A percentile compares a stretch with the other conserved stretches of the same genome.
Conservation (phyloP, 306 rosid species). For the Cucumis melo region DNA sequence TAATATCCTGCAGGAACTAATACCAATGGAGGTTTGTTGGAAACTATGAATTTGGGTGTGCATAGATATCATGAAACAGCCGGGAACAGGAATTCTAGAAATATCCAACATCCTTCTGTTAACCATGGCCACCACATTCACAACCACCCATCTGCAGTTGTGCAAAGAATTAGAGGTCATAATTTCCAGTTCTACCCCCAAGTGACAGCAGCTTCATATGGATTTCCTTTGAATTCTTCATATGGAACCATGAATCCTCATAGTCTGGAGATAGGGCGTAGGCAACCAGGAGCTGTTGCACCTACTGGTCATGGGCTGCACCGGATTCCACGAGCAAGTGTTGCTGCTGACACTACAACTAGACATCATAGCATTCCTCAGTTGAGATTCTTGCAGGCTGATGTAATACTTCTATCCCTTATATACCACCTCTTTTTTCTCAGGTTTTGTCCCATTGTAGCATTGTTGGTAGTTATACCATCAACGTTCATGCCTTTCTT, state of each 20-base stretch:
- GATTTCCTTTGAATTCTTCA: constrained; percentile 50
- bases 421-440: neutral
- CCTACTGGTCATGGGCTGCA: constrained; percentile 44
- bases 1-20: constrained; percentile 2
- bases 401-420: constrained; percentile 37
- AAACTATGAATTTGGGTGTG: constrained; percentile 37
- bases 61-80: constrained; percentile 63
- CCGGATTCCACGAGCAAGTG: constrained; percentile 44
- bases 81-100: constrained; percentile 33
- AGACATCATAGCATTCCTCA: constrained; percentile 53
- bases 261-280: constrained; percentile 46
- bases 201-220: constrained; percentile 37
- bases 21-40: constrained; percentile 5
- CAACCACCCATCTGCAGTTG: constrained; percentile 48
- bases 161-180: constrained; percentile 63
- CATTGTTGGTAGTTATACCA: neutral
- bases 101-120: constrained; percentile 30
- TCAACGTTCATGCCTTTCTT: neutral
- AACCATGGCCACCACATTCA: constrained; percentile 42
- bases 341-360: constrained; percentile 33
- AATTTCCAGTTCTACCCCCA: constrained; percentile 48
- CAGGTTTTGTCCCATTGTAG: neutral
- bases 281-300: constrained; percentile 42
- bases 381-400: constrained; percentile 58
- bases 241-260: constrained; percentile 32